A percentile compares a stretch with the other conserved stretches of the same genome.
Evolutionary conservation across 805 yeast genomes (phyloP).

Genomic region (Zygosaccharomyces gambellarensis): DNA sequence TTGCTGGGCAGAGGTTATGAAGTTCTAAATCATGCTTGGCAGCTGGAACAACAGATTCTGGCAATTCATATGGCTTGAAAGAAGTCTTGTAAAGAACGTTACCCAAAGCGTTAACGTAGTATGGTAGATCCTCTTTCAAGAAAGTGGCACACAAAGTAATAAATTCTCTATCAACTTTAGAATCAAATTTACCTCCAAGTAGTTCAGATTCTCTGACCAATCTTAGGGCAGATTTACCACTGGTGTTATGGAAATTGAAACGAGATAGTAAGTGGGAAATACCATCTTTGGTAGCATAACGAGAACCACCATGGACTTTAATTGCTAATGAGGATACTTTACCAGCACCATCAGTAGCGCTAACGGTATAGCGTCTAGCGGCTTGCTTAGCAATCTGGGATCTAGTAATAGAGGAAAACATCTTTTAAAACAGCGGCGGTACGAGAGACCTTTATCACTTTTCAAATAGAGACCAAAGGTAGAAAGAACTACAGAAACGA

Average conservation of each 20-base stretch:
- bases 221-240: slow-evolving; percentile 81
- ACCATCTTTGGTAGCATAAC: slow-evolving; percentile 67
- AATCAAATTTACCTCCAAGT: slow-evolving; percentile 74
- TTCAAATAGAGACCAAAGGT: too few relatives aligned
- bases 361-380: slow-evolving; percentile 39
- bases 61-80: slow-evolving; percentile 77
- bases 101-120: slow-evolving; percentile 80
- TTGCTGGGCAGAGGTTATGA: slow-evolving; percentile 47
- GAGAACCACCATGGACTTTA: slow-evolving; percentile 82
- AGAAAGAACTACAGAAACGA: neutral
- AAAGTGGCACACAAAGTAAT: slow-evolving; percentile 76
- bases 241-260: slow-evolving; percentile 79
- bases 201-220: slow-evolving; percentile 91
- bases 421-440: neutral
- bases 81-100: slow-evolving; percentile 64
- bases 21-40: slow-evolving; percentile 59
- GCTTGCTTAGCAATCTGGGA: slow-evolving; percentile 24
- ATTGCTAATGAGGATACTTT: slow-evolving; percentile 73
- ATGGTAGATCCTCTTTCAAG: slow-evolving; percentile 84
- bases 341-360: slow-evolving; percentile 56
- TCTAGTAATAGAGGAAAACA: slow-evolving; percentile 14
- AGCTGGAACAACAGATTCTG: slow-evolving; percentile 77
- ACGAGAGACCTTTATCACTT: neutral
- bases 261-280: slow-evolving; percentile 78
- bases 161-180: slow-evolving; percentile 76